Conservation (phyloP, 176 grass and related monocot genomes). For the Triticum dicoccoides region DNA sequence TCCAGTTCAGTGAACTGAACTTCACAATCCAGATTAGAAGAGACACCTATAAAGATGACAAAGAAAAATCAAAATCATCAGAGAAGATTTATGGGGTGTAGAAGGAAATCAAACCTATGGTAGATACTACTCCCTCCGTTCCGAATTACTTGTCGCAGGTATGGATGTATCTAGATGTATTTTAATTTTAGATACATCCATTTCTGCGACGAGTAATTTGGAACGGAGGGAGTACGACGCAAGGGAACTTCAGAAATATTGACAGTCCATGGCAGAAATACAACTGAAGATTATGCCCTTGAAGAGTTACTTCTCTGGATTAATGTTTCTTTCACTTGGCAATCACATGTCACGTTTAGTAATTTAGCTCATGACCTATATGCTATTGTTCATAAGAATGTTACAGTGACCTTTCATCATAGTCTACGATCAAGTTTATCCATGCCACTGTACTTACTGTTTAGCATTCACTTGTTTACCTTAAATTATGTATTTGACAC, state of each 20-base stretch:
- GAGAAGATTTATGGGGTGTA: conserved; percentile 13
- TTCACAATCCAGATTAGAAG: conserved; percentile 71
- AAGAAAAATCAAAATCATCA: conserved; percentile 18
- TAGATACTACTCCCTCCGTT: not conserved
- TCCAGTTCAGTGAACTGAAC: conserved; percentile 75
- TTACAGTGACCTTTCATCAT: not conserved
- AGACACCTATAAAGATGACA: conserved; percentile 46
- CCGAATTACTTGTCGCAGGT: no score
- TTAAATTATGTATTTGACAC: conserved; percentile 1
- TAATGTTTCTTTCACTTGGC: conserved; percentile 5
- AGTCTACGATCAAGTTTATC: not conserved
- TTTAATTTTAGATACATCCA: no score
- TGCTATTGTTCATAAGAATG: conserved; percentile 9
- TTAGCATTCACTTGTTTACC: not conserved
- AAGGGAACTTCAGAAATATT: conserved; percentile 4
- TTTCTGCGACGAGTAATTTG: no score
- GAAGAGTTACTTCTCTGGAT: not conserved
- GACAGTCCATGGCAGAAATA: not conserved
- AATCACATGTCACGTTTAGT: not conserved
- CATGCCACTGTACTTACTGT: not conserved
- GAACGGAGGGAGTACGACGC: not conserved
- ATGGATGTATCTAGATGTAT: no score
- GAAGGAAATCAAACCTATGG: not conserved
- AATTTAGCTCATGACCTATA: conserved; percentile 9
- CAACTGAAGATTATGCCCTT: not conserved